phyloP scores from a whole-genome alignment of 805 yeast species.

The Yarrowia keelungensis region DNA sequence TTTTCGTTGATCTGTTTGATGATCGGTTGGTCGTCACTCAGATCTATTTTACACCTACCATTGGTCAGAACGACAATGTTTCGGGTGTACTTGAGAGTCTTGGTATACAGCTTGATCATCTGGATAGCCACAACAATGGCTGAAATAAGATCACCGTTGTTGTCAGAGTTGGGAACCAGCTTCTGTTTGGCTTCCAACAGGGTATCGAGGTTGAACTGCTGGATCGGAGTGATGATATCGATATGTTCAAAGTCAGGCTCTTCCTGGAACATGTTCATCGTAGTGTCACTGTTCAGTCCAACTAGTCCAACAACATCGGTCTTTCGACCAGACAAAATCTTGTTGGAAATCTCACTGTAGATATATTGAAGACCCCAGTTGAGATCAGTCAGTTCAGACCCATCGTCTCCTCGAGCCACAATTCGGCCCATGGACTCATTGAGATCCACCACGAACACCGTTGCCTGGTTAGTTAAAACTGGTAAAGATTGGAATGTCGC shows the following conservation, averaged over 20 bases:
- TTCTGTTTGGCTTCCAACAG: conserved; percentile 35
- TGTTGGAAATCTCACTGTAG: conserved; percentile 50
- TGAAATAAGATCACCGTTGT: conserved; percentile 40
- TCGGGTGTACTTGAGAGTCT: conserved; percentile 50
- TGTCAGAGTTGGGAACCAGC: conserved; percentile 34
- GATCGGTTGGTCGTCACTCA: conserved; percentile 32
- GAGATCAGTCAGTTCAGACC: conserved; percentile 40
- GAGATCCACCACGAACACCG: conserved; percentile 60
- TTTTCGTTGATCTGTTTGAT: conserved; percentile 37
- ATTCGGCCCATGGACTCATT: conserved; percentile 50
- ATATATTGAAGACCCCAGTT: conserved; percentile 52
- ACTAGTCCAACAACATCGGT: conserved; percentile 47
- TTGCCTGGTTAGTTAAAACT: conserved; percentile 46
- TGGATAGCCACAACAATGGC: conserved; percentile 51
- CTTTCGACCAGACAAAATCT: conserved; percentile 46
- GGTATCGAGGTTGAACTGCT: conserved; percentile 38
- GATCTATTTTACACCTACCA: conserved; percentile 37
- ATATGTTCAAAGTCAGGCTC: conserved; percentile 21
- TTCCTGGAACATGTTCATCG: conserved; percentile 6
- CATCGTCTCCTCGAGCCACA: conserved; percentile 38
- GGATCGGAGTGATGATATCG: conserved; percentile 7
- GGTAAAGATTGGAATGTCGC: background rate
- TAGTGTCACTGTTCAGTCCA: conserved; percentile 44
- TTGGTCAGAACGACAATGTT: conserved; percentile 53
- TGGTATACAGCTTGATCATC: conserved; percentile 46